A percentile compares a stretch with the other conserved stretches of the same genome.
phyloP scores from a whole-genome alignment of 768 basidiomycete genomes.

The Boletus barrowsii region DNA sequence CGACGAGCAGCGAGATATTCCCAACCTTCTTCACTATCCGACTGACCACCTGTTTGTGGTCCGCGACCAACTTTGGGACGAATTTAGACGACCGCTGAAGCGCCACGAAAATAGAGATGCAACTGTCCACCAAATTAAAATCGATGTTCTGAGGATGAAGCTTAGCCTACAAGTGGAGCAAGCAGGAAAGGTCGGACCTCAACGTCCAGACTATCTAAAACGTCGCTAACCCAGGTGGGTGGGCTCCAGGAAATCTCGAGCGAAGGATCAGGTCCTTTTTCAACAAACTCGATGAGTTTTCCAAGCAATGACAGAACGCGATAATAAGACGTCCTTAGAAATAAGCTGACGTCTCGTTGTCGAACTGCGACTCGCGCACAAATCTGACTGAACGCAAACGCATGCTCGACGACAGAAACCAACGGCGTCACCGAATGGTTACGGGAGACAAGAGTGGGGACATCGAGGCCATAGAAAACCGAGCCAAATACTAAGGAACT shows the following conservation, averaged over 20 bases:
- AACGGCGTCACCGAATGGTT: conserved; percentile 44
- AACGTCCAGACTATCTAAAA: conserved; percentile 53
- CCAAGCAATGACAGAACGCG: conserved; percentile 50
- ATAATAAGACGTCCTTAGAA: conserved; percentile 51
- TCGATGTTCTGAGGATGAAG: conserved; percentile 31
- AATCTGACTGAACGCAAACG: conserved; percentile 43
- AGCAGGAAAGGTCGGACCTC: conserved; percentile 40
- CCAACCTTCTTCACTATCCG: conserved; percentile 56
- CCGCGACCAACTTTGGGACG: conserved; percentile 50
- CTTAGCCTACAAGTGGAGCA: not conserved
- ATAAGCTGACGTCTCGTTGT: conserved; percentile 29
- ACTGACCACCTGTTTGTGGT: conserved; percentile 52
- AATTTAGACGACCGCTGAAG: conserved; percentile 52
- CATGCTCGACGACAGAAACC: conserved; percentile 53
- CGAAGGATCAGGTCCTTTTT: conserved; percentile 25
- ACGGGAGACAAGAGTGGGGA: conserved; percentile 28
- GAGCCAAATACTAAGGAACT: conserved; percentile 56
- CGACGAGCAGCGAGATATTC: not conserved
- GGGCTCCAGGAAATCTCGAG: conserved; percentile 56
- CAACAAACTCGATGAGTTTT: conserved; percentile 45
- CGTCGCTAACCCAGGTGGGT: conserved; percentile 52
- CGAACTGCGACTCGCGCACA: conserved; percentile 41
- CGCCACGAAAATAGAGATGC: conserved; percentile 52
- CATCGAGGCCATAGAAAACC: conserved; percentile 54
- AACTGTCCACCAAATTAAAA: conserved; percentile 69